Percentiles rank a stretch among this genome's conserved stretches.
Conservation (phyloP, 2,329 filamentous ascomycete genomes). For the Tolypocladium album region DNA sequence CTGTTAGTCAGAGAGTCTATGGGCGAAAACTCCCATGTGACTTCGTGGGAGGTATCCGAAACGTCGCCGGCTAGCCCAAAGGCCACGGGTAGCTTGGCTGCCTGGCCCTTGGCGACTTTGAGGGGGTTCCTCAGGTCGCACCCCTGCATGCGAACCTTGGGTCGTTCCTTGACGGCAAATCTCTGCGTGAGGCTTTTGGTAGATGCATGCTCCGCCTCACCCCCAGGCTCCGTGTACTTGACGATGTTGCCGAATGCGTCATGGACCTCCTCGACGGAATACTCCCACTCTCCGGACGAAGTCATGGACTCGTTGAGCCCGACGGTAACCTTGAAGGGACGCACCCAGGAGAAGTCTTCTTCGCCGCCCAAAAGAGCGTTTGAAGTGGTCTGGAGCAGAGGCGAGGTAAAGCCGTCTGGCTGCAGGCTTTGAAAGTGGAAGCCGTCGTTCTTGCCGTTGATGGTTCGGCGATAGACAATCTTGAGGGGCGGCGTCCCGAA, state of each 20-base stretch:
- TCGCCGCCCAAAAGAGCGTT: slow-evolving; percentile 50
- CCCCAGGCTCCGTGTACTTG: slow-evolving; percentile 55
- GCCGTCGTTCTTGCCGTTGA: slow-evolving; percentile 74
- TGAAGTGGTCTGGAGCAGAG: slow-evolving; percentile 53
- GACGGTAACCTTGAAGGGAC: slow-evolving; percentile 62
- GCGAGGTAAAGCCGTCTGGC: slow-evolving; percentile 74
- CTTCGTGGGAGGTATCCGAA: slow-evolving; percentile 54
- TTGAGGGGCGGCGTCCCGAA: slow-evolving; percentile 83
- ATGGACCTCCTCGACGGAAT: slow-evolving; percentile 82
- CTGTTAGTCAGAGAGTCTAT: slow-evolving; percentile 57
- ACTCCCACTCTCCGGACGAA: slow-evolving; percentile 71
- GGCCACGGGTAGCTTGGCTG: slow-evolving; percentile 57
- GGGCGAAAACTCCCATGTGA: slow-evolving; percentile 76
- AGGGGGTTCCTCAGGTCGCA: slow-evolving; percentile 75
- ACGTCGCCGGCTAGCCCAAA: slow-evolving; percentile 52
- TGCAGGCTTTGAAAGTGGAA: slow-evolving; percentile 91
- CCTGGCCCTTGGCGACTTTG: slow-evolving; percentile 68
- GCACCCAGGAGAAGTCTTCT: slow-evolving; percentile 72
- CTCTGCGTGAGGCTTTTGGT: slow-evolving; percentile 58
- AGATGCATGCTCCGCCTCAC: slow-evolving; percentile 59
- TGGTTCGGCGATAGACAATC: slow-evolving; percentile 80
- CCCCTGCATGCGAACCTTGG: slow-evolving; percentile 56
- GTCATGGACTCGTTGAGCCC: slow-evolving; percentile 85
- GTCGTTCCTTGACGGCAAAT: slow-evolving; percentile 81
- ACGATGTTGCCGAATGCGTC: slow-evolving; percentile 84